Base-by-base conservation (phyloP, 2,329 filamentous ascomycete genomes). In the Claviceps spartinae region DNA sequence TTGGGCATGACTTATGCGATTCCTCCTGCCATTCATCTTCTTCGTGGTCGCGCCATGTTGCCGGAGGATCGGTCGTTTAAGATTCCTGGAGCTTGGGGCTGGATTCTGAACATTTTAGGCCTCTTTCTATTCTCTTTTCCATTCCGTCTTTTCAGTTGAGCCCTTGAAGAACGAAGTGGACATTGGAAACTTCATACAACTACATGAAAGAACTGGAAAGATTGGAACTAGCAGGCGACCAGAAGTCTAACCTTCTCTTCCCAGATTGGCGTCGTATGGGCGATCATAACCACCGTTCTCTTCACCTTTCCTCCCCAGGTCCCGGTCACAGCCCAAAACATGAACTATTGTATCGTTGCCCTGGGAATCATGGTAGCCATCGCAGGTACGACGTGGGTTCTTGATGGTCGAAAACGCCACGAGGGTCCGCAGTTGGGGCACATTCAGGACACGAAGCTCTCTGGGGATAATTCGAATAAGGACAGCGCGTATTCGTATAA, bases 1-100 rank as follows among this genome's bases (percentile, higher is more conserved):
- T 74, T 90, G 0, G 81, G 82, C 6, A 69, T 90, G 16, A 85
- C 83, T 1, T 90, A 90, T 60, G 86, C 79, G 11, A 87, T 90
- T 36, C 86, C 86, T 0, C 78, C 86, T 37, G 70, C 76, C 1
- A 81, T 90, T 60, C 86, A 88, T 59, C 76, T 81, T 52, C 63
- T 85, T 1, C 78, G 82, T 1, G 82, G 84, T 7, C 76, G 84
- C 7, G 78, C 72, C 48, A 81, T 81, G 70, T 71, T 88, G 7
- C 85, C 85, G 0, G 73, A 76, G 48, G 54, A 57, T 20, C 55
- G 66, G 2, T 56, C 62, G 0, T 72, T 71, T 58, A 68, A 65
- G 56, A 61, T 72, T 20, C 60, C 63, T 36, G 55, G 57, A 2
- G 62, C 61, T 3, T 53, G 68, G 1, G 64, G 70, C 36, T 72